Evolutionary conservation across 1,139 yeast genomes (phyloP).

Genomic region (Pichia sp.): DNA sequence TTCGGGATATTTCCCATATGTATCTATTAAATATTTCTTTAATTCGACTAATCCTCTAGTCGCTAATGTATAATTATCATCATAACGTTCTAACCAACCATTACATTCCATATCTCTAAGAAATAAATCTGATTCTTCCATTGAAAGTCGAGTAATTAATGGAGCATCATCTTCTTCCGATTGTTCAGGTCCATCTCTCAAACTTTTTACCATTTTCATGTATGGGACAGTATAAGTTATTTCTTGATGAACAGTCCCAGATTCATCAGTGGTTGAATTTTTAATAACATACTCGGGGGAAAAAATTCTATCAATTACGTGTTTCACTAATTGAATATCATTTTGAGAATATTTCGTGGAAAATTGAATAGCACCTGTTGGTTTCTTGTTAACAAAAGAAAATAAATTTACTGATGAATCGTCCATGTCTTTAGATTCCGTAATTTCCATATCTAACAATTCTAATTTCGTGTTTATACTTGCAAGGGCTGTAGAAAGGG

Average conservation of each 20-base stretch:
- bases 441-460: slow-evolving; percentile 42
- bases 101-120: slow-evolving; percentile 39
- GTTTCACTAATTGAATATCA: slow-evolving; percentile 46
- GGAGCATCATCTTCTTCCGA: slow-evolving; percentile 16
- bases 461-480: slow-evolving; percentile 31
- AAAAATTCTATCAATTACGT: slow-evolving; percentile 41
- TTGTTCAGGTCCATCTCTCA: slow-evolving; percentile 9
- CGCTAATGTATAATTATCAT: slow-evolving; percentile 32
- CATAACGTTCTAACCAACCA: slow-evolving; percentile 45
- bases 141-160: slow-evolving; percentile 17
- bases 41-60: slow-evolving; percentile 44
- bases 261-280: neutral
- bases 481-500: slow-evolving; percentile 11
- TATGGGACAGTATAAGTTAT: slow-evolving; percentile 14
- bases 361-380: slow-evolving; percentile 38
- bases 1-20: slow-evolving; percentile 30
- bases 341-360: slow-evolving; percentile 40
- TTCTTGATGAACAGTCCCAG: slow-evolving; percentile 1
- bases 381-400: slow-evolving; percentile 39
- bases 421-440: slow-evolving; percentile 35
- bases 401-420: slow-evolving; percentile 29
- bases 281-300: slow-evolving; percentile 11
- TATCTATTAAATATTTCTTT: slow-evolving; percentile 38
- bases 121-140: slow-evolving; percentile 30
- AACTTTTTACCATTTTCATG: slow-evolving; percentile 13